These are phyloP conservation scores for Kluyveromyces marxianus DNA, from an alignment of 1,139 yeast species.

Conservation along the genomic window DNA sequence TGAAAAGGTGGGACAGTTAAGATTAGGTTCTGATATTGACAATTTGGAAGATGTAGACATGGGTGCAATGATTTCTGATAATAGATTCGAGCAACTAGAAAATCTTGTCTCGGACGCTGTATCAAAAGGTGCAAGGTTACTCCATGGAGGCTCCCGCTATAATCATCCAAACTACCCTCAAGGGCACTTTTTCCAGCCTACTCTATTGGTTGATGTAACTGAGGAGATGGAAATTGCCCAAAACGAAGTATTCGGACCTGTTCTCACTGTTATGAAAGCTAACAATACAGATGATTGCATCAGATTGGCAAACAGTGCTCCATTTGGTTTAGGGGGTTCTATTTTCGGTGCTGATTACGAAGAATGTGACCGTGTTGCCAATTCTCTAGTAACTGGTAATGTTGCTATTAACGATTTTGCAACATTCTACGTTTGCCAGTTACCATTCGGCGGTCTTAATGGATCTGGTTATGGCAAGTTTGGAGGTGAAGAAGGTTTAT, in stretches of 20 bases:
- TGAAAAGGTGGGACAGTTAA: slow-evolving; percentile 49
- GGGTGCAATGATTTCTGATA: slow-evolving; percentile 89
- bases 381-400: slow-evolving; percentile 67
- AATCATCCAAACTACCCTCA: slow-evolving; percentile 89
- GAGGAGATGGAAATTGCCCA: slow-evolving; percentile 71
- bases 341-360: slow-evolving; percentile 63
- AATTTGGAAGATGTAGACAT: slow-evolving; percentile 83
- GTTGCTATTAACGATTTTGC: slow-evolving; percentile 97
- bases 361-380: slow-evolving; percentile 56
- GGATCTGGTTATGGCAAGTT: slow-evolving; percentile 95
- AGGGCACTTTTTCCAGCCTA: slow-evolving; percentile 90
- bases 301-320: slow-evolving; percentile 75
- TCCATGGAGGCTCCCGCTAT: slow-evolving; percentile 73
- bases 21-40: slow-evolving; percentile 88
- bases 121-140: slow-evolving; percentile 65
- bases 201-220: slow-evolving; percentile 75
- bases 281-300: slow-evolving; percentile 59
- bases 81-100: slow-evolving; percentile 62
- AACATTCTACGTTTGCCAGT: slow-evolving; percentile 86
- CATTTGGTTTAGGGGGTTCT: slow-evolving; percentile 86
- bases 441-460: slow-evolving; percentile 91
- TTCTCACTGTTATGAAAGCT: slow-evolving; percentile 72
- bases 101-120: slow-evolving; percentile 67
- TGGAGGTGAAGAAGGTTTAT: slow-evolving; percentile 93
- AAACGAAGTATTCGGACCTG: slow-evolving; percentile 91